Conservation (phyloP, 768 basidiomycete species). For the Lactarius quietus region DNA sequence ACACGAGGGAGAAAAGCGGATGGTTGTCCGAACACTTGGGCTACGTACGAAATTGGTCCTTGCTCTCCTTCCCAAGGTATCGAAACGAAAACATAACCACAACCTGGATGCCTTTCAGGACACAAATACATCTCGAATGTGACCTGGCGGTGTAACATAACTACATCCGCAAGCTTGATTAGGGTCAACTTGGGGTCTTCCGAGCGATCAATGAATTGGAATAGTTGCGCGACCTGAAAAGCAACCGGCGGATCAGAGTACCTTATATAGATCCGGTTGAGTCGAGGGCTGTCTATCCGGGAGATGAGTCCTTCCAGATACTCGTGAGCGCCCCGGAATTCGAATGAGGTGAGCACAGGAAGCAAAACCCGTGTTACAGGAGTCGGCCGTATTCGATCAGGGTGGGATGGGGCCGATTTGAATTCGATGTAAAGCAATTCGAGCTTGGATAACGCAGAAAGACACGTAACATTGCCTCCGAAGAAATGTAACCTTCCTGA, state of each 20-base stretch:
- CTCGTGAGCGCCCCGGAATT: not conserved
- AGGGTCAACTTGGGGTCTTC: not conserved
- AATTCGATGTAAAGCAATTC: not conserved
- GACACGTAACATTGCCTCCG: not conserved
- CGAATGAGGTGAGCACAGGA: not conserved
- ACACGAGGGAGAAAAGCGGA: too few relatives aligned
- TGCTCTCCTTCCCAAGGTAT: too few relatives aligned
- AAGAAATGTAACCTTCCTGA: not conserved
- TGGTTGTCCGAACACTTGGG: too few relatives aligned
- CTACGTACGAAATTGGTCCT: too few relatives aligned
- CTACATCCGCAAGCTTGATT: not conserved
- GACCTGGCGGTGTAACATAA: not conserved
- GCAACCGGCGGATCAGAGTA: not conserved
- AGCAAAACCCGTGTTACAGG: not conserved
- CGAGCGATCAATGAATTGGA: not conserved
- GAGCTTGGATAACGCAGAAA: not conserved
- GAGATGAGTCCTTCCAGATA: not conserved
- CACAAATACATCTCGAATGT: not conserved
- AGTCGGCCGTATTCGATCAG: not conserved
- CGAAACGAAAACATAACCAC: not conserved
- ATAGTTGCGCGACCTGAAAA: not conserved
- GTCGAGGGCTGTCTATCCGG: not conserved
- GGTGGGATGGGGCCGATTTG: not conserved
- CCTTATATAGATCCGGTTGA: not conserved
- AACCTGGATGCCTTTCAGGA: not conserved